Base-by-base conservation (phyloP, 2,329 filamentous ascomycete species). In the Ramichloridium luteum region DNA sequence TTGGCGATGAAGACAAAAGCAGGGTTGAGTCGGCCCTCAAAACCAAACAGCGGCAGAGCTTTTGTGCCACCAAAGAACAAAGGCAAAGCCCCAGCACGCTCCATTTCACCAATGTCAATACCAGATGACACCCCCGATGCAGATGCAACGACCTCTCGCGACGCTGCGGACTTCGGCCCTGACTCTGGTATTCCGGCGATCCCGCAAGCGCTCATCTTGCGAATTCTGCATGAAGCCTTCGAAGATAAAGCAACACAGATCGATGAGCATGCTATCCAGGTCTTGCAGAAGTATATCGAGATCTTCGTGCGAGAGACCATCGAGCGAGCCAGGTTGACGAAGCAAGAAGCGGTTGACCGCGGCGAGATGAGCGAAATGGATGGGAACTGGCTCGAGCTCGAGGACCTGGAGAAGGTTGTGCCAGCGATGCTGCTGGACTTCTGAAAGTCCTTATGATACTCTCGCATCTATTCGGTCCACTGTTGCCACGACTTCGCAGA, bases 301-400 rank as follows among this genome's bases (percentile, higher is more conserved):
- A 73, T 88, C 0, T 96, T 94, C 59, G 80, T 93, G 32, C 70
- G 80, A 39, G 88, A 96, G 61, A 83, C 84, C 1, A 75, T 96
- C 52, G 83, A 84, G 11, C 62, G 88, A 50, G 77, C 82, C 23
- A 72, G 76, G 6, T 74, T 75, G 36, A 80, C 83, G 62, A 77
- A 78, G 51, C 55, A 25, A 58, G 65, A 56, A 55, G 55, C 18
- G 45, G 44, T 37, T 40, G 49, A 41, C 38, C 8, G 8, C 8
- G 38, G 38, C 18, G 36, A 30, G 5, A 28, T 23, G 13, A 38
- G 32, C 17, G 41, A 40, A 10, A 28, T 30, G 14, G 46, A 49
- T 23, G 46, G 40, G 2, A 39, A 37, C 13, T 57, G 52, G 46
- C 31, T 84, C 43, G 57, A 86, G 72, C 77, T 92, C 27, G 84